These are phyloP conservation scores for Mycena kentingensis DNA, from an alignment of 768 basidiomycete genomes.

Conservation along the genomic window DNA sequence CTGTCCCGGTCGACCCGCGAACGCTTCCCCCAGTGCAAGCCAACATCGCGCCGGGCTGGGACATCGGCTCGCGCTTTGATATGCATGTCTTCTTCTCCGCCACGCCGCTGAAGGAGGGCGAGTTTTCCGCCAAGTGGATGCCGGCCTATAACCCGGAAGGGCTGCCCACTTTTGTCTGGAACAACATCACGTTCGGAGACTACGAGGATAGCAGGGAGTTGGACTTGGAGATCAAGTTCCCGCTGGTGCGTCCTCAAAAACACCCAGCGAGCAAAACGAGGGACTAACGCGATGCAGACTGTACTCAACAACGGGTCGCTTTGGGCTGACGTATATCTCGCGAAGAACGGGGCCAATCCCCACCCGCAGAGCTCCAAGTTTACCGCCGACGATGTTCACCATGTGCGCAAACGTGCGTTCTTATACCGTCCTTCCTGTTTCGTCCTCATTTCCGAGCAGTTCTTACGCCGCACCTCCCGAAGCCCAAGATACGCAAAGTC, in stretches of 20 bases:
- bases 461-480: slow-evolving; percentile 82
- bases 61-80: slow-evolving; percentile 57
- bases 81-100: slow-evolving; percentile 72
- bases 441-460: slow-evolving; percentile 44
- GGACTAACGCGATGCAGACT: no score
- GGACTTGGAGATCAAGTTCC: slow-evolving; percentile 64
- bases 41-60: slow-evolving; percentile 51
- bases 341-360: slow-evolving; percentile 64
- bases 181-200: slow-evolving; percentile 76
- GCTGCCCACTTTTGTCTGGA: slow-evolving; percentile 74
- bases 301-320: slow-evolving; percentile 79
- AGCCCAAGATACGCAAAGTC: slow-evolving; percentile 71
- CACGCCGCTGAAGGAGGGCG: slow-evolving; percentile 61
- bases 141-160: slow-evolving; percentile 48
- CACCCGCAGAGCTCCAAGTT: slow-evolving; percentile 60
- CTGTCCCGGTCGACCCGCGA: slow-evolving; percentile 45
- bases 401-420: slow-evolving; percentile 71
- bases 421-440: background rate
- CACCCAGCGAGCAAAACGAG: no score
- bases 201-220: slow-evolving; percentile 63
- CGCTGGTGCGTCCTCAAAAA: slow-evolving; percentile 49
- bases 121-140: slow-evolving; percentile 59
- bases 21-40: slow-evolving; percentile 57
- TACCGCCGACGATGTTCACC: slow-evolving; percentile 59
- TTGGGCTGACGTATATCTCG: slow-evolving; percentile 82